phyloP scores from a whole-genome alignment of 371 early-diverging fungal species.

The Rhizomucor pusillus region DNA sequence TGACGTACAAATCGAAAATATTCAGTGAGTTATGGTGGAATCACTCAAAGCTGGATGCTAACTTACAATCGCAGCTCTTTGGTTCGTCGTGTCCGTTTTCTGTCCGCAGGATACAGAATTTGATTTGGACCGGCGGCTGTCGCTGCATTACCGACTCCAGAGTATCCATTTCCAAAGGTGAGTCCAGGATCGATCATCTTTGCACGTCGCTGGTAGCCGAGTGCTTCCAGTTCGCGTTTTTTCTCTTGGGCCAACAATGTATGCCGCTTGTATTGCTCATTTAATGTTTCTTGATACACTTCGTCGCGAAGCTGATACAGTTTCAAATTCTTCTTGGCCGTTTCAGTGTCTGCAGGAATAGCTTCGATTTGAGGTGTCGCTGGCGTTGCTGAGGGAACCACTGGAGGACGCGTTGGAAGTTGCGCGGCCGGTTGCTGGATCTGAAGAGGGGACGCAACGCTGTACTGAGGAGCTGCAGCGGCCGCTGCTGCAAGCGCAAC shows the following conservation, averaged over 20 bases:
- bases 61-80: constrained; percentile 36
- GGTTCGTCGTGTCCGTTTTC: constrained; percentile 27
- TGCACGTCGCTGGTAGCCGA: constrained; percentile 25
- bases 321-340: constrained; percentile 19
- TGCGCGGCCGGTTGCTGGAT: constrained; percentile 10
- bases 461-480: neutral
- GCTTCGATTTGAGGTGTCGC: constrained; percentile 11
- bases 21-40: too few species aligned
- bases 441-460: too few species aligned
- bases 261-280: constrained; percentile 40
- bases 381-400: constrained; percentile 9
- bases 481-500: constrained; percentile 8
- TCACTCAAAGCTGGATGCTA: neutral
- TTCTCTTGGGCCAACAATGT: constrained; percentile 40
- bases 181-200: constrained; percentile 20
- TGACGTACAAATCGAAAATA: neutral
- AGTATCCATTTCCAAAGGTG: constrained; percentile 43
- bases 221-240: constrained; percentile 36
- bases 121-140: constrained; percentile 15
- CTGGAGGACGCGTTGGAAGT: constrained; percentile 12
- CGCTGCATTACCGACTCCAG: constrained; percentile 31
- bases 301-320: constrained; percentile 31
- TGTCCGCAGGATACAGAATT: constrained; percentile 35
- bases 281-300: constrained; percentile 35
- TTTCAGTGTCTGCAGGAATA: constrained; percentile 13